Evolutionary conservation across 352 stramenopile genomes (phyloP).

Genomic region (Pythium aphanidermatum): DNA sequence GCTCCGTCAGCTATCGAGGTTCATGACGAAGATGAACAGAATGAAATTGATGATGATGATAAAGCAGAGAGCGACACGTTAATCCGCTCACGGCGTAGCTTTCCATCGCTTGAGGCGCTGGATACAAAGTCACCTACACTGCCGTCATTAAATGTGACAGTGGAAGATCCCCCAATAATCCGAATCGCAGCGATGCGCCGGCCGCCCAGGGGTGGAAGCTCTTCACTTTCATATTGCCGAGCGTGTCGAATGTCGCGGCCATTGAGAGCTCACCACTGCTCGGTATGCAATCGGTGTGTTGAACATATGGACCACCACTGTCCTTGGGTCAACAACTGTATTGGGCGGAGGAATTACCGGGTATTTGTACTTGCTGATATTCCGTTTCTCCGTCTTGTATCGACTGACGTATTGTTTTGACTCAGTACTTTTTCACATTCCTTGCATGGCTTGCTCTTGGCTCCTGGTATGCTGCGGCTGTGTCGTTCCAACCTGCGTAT

Average conservation of each 20-base stretch:
- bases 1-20: neutral
- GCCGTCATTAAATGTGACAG: neutral
- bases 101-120: neutral
- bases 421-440: slow-evolving; percentile 75
- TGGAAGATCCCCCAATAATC: slow-evolving; percentile 10
- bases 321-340: slow-evolving; percentile 97
- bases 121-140: neutral
- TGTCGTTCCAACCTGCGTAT: slow-evolving; percentile 55
- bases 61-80: slow-evolving; percentile 12
- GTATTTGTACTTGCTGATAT: slow-evolving; percentile 6
- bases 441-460: slow-evolving; percentile 57
- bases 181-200: neutral
- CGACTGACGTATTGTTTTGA: neutral
- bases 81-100: neutral
- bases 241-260: slow-evolving; percentile 23
- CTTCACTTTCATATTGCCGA: slow-evolving; percentile 13
- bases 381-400: neutral
- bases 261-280: slow-evolving; percentile 47
- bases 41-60: slow-evolving; percentile 7
- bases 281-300: slow-evolving; percentile 86
- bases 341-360: slow-evolving; percentile 94
- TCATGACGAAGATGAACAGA: slow-evolving; percentile 4
- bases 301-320: slow-evolving; percentile 98
- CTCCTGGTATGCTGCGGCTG: slow-evolving; percentile 48
- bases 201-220: neutral